These are phyloP conservation scores for Acanthamoeba quina DNA, from an alignment of 208 protist species.

Conservation along the genomic window DNA sequence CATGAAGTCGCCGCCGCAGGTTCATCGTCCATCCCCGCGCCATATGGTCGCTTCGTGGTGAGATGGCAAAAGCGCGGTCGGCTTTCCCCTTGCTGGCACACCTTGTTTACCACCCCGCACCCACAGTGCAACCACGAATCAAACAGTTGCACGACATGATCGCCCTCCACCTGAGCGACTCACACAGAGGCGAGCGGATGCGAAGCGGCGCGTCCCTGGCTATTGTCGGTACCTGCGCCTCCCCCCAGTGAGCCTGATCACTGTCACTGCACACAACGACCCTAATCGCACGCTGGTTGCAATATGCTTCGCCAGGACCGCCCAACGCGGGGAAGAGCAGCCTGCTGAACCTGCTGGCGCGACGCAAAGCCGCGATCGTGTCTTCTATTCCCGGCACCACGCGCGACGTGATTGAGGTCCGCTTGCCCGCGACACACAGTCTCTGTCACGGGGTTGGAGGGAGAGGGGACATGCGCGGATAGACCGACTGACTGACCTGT, in stretches of 20 bases:
- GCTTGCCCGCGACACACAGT: too few relatives aligned
- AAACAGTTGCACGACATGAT: conserved; percentile 74
- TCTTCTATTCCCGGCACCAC: conserved; percentile 89
- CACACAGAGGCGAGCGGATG: conserved; percentile 79
- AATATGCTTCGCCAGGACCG: conserved; percentile 62
- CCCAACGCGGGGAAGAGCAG: conserved; percentile 91
- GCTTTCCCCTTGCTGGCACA: background rate
- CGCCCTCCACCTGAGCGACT: conserved; percentile 74
- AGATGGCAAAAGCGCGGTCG: background rate
- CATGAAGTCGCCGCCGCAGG: conserved; percentile 62
- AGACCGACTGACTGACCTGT: too few relatives aligned
- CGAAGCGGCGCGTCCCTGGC: conserved; percentile 83
- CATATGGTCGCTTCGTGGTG: background rate
- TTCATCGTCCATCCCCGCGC: background rate
- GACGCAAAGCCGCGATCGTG: conserved; percentile 88
- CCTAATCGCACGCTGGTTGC: too few relatives aligned
- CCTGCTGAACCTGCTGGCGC: conserved; percentile 88
- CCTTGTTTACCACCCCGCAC: too few relatives aligned
- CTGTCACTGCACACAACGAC: too few relatives aligned
- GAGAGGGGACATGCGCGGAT: too few relatives aligned
- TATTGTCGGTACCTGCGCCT: conserved; percentile 80
- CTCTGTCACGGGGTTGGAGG: too few relatives aligned
- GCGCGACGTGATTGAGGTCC: conserved; percentile 88
- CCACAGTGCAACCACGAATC: conserved; percentile 69
- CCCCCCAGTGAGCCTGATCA: background rate